Conservation (phyloP, 495 filamentous ascomycete species). For the Aspergillus hancockii region DNA sequence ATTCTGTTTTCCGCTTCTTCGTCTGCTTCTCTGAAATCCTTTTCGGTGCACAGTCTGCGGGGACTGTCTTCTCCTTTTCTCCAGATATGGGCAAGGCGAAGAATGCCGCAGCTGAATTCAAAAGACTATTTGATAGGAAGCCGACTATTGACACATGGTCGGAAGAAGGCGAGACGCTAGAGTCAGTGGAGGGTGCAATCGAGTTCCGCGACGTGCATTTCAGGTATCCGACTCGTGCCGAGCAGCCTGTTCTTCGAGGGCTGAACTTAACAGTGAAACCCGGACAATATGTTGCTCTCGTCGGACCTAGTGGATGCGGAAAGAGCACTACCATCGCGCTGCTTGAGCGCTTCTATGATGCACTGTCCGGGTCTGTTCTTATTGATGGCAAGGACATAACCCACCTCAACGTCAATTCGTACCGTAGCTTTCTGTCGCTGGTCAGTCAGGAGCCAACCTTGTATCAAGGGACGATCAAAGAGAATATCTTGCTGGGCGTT, state of each 20-base stretch:
- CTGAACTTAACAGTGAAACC: conserved; percentile 71
- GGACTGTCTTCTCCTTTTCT: conserved; percentile 84
- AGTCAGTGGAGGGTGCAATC: conserved; percentile 63
- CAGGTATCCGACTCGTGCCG: conserved; percentile 76
- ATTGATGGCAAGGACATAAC: conserved; percentile 77
- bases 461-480: conserved; percentile 81
- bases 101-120: conserved; percentile 73
- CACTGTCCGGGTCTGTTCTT: conserved; percentile 67
- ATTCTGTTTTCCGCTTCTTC: conserved; percentile 79
- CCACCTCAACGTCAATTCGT: conserved; percentile 73
- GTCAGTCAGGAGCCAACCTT: conserved; percentile 87
- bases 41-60: conserved; percentile 81
- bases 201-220: conserved; percentile 82
- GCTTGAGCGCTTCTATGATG: conserved; percentile 84
- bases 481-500: conserved; percentile 77
- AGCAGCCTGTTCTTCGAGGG: conserved; percentile 76
- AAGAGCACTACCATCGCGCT: conserved; percentile 82
- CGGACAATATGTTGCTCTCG: conserved; percentile 78
- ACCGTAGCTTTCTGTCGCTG: conserved; percentile 73
- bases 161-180: conserved; percentile 60
- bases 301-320: conserved; percentile 80
- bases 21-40: conserved; percentile 78
- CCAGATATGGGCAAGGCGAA: conserved; percentile 88
- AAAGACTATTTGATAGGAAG: conserved; percentile 74
- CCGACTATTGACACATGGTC: conserved; percentile 86